These are phyloP conservation scores for Mycena rosella DNA, from an alignment of 768 basidiomycete genomes.

Conservation along the genomic window DNA sequence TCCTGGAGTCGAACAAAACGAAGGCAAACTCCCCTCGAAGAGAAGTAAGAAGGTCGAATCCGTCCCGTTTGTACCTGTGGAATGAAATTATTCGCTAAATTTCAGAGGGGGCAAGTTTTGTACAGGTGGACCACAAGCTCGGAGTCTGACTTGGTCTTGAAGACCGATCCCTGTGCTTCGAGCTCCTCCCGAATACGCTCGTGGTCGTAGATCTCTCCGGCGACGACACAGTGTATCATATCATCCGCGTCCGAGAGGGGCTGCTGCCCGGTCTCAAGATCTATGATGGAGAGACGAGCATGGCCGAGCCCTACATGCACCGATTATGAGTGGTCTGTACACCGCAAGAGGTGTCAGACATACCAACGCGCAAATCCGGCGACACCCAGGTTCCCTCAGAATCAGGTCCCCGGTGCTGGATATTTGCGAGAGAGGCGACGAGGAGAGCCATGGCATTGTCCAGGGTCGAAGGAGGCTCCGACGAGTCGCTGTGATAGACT, in stretches of 20 bases:
- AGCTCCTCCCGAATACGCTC: conserved; percentile 29
- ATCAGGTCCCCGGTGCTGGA: too few species aligned
- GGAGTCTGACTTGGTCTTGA: conserved; percentile 33
- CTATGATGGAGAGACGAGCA: conserved; percentile 31
- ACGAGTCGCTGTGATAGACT: neutral
- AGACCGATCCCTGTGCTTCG: conserved; percentile 23
- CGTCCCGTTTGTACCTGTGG: conserved; percentile 26
- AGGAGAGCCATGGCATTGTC: too few species aligned
- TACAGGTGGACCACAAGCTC: conserved; percentile 31
- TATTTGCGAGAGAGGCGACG: too few species aligned
- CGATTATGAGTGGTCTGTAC: too few species aligned
- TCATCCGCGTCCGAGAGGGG: conserved; percentile 27
- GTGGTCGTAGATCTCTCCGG: conserved; percentile 36
- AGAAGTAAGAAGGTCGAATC: conserved; percentile 10
- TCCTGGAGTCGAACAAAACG: conserved; percentile 31
- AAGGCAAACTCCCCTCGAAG: conserved; percentile 38
- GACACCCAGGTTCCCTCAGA: too few species aligned
- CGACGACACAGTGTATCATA: conserved; percentile 24
- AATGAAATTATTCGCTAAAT: neutral
- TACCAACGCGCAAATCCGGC: too few species aligned
- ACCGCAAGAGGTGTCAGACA: too few species aligned
- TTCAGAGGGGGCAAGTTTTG: neutral
- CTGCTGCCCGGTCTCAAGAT: conserved; percentile 29
- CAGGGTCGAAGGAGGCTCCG: too few species aligned
- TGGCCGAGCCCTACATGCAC: conserved; percentile 26